phyloP scores from a whole-genome alignment of 768 basidiomycete genomes.

The Cystofilobasidium capitatum region DNA sequence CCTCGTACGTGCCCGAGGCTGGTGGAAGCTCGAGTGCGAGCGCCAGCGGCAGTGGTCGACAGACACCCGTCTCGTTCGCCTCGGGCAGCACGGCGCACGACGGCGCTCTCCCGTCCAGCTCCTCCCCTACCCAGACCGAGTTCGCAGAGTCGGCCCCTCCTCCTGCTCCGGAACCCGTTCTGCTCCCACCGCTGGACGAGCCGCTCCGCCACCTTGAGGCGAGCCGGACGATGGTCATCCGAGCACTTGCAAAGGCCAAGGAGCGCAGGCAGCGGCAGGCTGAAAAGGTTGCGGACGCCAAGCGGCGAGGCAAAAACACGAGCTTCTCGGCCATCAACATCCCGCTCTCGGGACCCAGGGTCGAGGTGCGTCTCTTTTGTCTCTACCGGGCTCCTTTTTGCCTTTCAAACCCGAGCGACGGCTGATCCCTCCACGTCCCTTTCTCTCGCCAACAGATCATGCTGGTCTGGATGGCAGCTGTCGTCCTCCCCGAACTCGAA shows the following conservation, averaged over 20 bases:
- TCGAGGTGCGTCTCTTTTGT: constrained; percentile 49
- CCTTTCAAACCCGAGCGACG: not conserved
- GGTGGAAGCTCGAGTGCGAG: too few species aligned
- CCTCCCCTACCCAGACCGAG: constrained; percentile 29
- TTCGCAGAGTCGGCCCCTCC: constrained; percentile 2
- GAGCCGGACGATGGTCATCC: constrained; percentile 61
- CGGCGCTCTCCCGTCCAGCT: constrained; percentile 5
- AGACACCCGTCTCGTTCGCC: not conserved
- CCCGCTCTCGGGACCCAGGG: constrained; percentile 72
- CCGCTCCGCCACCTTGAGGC: constrained; percentile 48
- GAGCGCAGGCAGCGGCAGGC: constrained; percentile 50
- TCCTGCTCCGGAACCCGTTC: constrained; percentile 9
- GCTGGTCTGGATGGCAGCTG: constrained; percentile 73
- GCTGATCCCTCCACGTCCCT: not conserved
- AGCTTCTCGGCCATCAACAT: constrained; percentile 55
- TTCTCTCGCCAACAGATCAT: constrained; percentile 34
- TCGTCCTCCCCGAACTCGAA: constrained; percentile 67
- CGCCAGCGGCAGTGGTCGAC: not conserved
- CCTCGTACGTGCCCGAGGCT: not conserved
- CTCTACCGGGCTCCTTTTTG: not conserved
- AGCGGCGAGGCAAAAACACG: constrained; percentile 46
- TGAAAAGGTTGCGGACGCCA: constrained; percentile 34
- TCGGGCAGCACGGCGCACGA: not conserved
- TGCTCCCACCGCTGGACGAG: constrained; percentile 45
- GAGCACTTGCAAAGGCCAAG: constrained; percentile 56